A percentile compares a stretch with the other conserved stretches of the same genome.
These are phyloP conservation scores for Termitomyces sp. DNA, from an alignment of 768 basidiomycete genomes.

Conservation along the genomic window DNA sequence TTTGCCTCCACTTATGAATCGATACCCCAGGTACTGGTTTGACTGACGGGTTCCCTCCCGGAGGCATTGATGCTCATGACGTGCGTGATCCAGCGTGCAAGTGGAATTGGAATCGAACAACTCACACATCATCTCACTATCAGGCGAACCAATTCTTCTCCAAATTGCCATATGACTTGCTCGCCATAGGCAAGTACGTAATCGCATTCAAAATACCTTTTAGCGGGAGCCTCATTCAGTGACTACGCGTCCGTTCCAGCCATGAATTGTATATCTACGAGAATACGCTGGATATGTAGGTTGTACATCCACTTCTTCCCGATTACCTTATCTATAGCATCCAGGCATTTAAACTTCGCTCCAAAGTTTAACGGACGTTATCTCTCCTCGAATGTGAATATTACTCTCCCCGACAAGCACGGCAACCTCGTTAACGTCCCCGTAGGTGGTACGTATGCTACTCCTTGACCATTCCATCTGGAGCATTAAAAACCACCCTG, in stretches of 20 bases:
- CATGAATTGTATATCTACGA: constrained; percentile 81
- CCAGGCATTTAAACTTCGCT: constrained; percentile 62
- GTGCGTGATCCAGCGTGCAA: constrained; percentile 36
- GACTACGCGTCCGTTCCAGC: constrained; percentile 30
- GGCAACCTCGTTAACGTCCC: constrained; percentile 30
- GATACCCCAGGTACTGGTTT: constrained; percentile 63
- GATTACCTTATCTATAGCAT: too few species aligned
- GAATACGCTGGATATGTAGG: constrained; percentile 64
- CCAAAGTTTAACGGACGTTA: constrained; percentile 67
- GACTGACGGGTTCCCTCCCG: constrained; percentile 69
- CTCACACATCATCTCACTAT: not conserved
- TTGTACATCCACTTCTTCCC: not conserved
- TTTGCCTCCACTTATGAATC: not conserved
- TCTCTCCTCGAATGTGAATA: constrained; percentile 81
- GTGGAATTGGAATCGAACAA: not conserved
- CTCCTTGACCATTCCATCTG: not conserved
- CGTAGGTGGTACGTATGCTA: constrained; percentile 30
- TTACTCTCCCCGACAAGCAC: constrained; percentile 51
- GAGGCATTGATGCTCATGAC: constrained; percentile 71
- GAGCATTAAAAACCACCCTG: not conserved
- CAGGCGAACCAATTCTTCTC: constrained; percentile 74
- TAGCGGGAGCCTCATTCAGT: constrained; percentile 50
- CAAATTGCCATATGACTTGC: constrained; percentile 74
- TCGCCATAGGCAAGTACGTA: constrained; percentile 80
- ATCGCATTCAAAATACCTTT: not conserved